Conservation (phyloP, 2,329 filamentous ascomycete genomes). For the Stemphylium lycopersici region DNA sequence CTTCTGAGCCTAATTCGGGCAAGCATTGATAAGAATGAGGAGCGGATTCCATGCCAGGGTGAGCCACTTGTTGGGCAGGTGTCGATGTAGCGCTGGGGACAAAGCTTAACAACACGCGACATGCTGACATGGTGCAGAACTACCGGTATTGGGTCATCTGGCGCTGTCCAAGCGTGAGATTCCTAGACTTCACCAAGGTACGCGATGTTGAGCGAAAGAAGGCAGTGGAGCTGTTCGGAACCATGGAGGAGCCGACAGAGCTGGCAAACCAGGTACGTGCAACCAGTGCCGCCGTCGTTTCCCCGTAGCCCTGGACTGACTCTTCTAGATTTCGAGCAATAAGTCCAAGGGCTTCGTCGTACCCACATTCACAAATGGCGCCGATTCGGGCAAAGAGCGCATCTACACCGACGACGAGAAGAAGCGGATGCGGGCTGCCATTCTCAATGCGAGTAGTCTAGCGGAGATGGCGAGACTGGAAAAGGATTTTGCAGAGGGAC, state of each 20-base stretch:
- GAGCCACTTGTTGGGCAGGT: neutral
- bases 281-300: neutral
- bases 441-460: conserved; percentile 85
- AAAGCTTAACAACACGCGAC: neutral
- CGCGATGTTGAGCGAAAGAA: conserved; percentile 81
- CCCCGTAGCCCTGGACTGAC: conserved; percentile 34
- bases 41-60: neutral
- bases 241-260: conserved; percentile 75
- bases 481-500: conserved; percentile 88
- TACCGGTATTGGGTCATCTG: conserved; percentile 93
- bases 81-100: neutral
- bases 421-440: conserved; percentile 82
- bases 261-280: conserved; percentile 61
- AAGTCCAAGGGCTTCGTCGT: conserved; percentile 79
- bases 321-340: conserved; percentile 71
- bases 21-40: conserved; percentile 20
- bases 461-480: conserved; percentile 90
- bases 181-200: conserved; percentile 91
- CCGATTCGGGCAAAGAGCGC: conserved; percentile 60
- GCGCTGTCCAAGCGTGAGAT: conserved; percentile 82
- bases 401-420: conserved; percentile 86
- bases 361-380: conserved; percentile 49
- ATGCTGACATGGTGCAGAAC: conserved; percentile 61
- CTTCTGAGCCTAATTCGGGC: conserved; percentile 22
- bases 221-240: conserved; percentile 84